Evolutionary conservation across 2,329 filamentous ascomycete species (phyloP), one percentile per base, ranked within the genome.

Genomic region (Kalmusia sp.): DNA sequence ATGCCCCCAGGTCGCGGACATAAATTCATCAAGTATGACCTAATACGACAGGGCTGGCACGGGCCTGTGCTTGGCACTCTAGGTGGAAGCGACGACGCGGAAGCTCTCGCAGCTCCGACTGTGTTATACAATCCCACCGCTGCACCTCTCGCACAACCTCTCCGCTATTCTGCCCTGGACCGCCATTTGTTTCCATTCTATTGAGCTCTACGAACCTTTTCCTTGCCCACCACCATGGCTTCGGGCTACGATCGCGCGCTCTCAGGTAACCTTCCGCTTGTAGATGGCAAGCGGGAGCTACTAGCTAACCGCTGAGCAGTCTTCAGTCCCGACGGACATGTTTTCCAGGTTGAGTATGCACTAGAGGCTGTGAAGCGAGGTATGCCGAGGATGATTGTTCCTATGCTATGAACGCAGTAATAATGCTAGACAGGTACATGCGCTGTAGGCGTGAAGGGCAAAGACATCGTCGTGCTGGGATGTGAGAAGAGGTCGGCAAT

Each of bases 261-360:
- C 78, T 98, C 93, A 81, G 93, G 93, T 97, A 87, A 82, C 88
- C 66, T 57, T 44, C 55, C 34, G 34, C 69, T 60, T 66, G 55
- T 45, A 39, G 48, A 54, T 34, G 33, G n/a, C 17, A 43, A 48
- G 31, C 19, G 25, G 46, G 49, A 69, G 62, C 69, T 72, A 65
- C 70, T 59, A 47, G 62, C 55, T 69, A 85, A 79, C 84, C 76
- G 58, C 38, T 56, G 63, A 73, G 62, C 68, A 96, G 93, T 96
- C 76, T 97, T 97, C 73, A 98, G 93, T 86, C 95, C 95, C 72
- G 95, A 99, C 80, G 95, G 95, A 79, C 95, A 99, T 82, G 95
- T 99, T 71, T 99, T 99, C 82, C 95, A 99, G 80, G 95, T 99
- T 72, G 95, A 99, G 84, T 99, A 99, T 85, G 95, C 95, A 51